Evolutionary conservation across 2,329 filamentous ascomycete species (phyloP), one percentile per base, ranked within the genome.

Genomic region (Epichloe bromicola): DNA sequence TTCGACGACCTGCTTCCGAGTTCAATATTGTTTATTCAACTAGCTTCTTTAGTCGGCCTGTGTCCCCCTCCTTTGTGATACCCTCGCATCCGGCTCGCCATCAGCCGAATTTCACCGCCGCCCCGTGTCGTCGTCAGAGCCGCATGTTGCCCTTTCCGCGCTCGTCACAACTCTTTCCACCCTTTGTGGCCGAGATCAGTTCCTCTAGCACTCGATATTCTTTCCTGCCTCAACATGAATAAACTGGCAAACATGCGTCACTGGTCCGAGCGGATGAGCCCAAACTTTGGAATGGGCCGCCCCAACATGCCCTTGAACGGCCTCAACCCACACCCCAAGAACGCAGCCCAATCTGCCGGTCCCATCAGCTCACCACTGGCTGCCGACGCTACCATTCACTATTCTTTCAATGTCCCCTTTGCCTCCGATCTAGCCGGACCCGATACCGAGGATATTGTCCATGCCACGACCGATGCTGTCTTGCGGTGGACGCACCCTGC

Each of bases 391-490:
- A 82, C 82, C 58, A 87, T 97, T 68, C 88, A 94, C 69, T 85
- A 95, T 67, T 91, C 88, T 57, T 97, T 98, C 82, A 97, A 96
- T 66, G 86, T 98, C 46, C 93, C 93, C 54, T 96, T 97, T 70
- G 84, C 89, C 59, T 95, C 88, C 57, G 91, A 91, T 62, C 82
- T 98, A 55, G 80, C 87, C 56, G 93, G 93, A 36, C 93, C 93
- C 56, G 89, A 97, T 63, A 86, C 86, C 59, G 89, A 96, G 68
- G 90, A 97, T 68, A 88, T 98, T 61, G 79, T 97, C 54, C 91
- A 96, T 70, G 89, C 91, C 56, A 95, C 87, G 56, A 81, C 83
- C 52, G 86, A 88, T 59, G 90, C 91, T 54, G 83, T 95, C 57
- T 79, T 91, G 58, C 83, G 88, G 66, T 98, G 93, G 93, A 93